Evolutionary conservation across 73 alveolate genomes (phyloP).

Genomic region (Stentor coeruleus): DNA sequence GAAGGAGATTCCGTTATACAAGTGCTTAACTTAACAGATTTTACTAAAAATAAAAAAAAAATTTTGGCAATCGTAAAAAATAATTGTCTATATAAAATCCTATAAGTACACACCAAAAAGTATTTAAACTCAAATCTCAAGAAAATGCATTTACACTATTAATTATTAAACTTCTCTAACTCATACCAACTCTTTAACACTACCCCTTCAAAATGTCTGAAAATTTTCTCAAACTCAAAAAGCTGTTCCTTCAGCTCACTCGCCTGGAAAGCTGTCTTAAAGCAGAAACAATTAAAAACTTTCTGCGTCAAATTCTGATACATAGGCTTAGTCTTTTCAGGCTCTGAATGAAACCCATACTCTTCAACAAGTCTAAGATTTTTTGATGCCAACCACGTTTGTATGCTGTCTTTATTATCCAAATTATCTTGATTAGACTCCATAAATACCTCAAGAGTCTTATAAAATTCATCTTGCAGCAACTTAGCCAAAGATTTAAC

Average conservation of each 20-base stretch:
- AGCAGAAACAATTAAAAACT: background rate
- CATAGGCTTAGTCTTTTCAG: background rate
- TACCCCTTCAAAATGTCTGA: background rate
- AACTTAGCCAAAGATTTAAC: background rate
- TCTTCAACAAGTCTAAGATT: background rate
- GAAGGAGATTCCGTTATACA: too few relatives aligned
- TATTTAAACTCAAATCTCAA: too few relatives aligned
- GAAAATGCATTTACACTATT: too few relatives aligned
- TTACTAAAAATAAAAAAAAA: too few relatives aligned
- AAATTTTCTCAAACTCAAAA: background rate
- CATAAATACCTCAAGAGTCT: background rate
- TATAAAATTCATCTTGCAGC: background rate
- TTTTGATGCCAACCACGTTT: background rate
- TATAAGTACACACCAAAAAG: too few relatives aligned
- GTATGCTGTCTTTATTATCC: background rate
- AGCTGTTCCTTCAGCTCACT: background rate
- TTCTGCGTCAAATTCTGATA: constrained; percentile 2
- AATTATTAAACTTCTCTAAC: background rate
- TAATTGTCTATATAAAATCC: too few relatives aligned
- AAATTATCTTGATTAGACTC: background rate
- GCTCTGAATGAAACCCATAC: background rate
- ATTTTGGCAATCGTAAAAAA: too few relatives aligned
- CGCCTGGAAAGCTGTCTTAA: background rate
- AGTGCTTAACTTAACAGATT: too few relatives aligned
- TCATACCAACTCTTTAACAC: background rate